Conservation (phyloP, 202 grass and related monocot species). For the Schoenoplectus triqueter region DNA sequence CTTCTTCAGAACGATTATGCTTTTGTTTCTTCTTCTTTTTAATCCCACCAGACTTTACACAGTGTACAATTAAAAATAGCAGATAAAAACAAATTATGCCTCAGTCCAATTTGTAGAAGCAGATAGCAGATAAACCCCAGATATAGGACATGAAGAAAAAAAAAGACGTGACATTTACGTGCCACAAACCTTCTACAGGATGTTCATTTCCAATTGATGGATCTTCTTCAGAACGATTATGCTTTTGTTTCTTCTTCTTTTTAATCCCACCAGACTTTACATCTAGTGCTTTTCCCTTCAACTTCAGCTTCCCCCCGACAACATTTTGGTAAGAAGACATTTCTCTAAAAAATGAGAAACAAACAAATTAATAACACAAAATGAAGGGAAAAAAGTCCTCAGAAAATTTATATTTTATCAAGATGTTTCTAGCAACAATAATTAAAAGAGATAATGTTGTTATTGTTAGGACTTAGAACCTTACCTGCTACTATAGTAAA, state of each 20-base stretch:
- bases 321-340: constrained; percentile 93
- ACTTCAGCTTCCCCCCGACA: constrained; percentile 76
- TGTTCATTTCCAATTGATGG: constrained; percentile 46
- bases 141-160: neutral
- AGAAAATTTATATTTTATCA: neutral
- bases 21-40: constrained; percentile 76
- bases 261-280: constrained; percentile 83
- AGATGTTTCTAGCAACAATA: neutral
- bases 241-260: constrained; percentile 66
- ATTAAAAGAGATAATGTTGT: neutral
- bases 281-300: constrained; percentile 91
- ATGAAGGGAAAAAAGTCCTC: neutral
- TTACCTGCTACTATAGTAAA: neutral
- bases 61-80: neutral
- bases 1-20: constrained; percentile 46
- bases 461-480: neutral
- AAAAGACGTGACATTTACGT: neutral
- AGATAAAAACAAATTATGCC: neutral
- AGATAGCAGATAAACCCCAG: constrained; percentile 1
- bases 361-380: neutral
- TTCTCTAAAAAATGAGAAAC: constrained; percentile 33
- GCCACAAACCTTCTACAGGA: constrained; percentile 57
- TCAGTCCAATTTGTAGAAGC: neutral
- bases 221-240: constrained; percentile 49
- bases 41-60: constrained; percentile 75